Evolutionary conservation across 352 stramenopile genomes (phyloP), one percentile per base, ranked within the genome.

Genomic region (Phytophthora meadii): DNA sequence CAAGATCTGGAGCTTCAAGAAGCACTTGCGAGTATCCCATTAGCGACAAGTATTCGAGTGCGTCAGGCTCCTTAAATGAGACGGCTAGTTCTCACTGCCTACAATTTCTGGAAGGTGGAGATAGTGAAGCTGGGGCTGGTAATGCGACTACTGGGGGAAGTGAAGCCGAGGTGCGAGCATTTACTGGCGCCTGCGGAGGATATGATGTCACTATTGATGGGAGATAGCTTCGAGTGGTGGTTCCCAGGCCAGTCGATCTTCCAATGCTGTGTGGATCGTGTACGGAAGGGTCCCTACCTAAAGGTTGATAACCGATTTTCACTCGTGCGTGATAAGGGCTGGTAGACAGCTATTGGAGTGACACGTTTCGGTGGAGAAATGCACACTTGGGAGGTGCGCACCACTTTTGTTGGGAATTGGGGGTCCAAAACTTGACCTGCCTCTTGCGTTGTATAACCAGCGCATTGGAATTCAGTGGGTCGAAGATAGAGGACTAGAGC

Each of bases 321-420:
- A 12, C 74, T 97, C 5, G 79, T 87, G 19, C 76, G 90, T 12
- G 88, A 97, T 58, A 97, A 97, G 52, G 87, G 89, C 9, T 97
- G 90, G 90, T 88, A 97, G 65, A 93, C 84, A 4, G 88, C 76
- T 10, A 95, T 97, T 32, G 88, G 89, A n/a, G 82, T 95, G 12
- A 89, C 90, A 2, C 83, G 89, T 24, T 96, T 97, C 25, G 87
- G 95, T 48, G 84, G 76, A 11, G 90, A 88, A 5, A 57, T 96
- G 4, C 87, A 97, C 54, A 93, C 94, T 41, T 97, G 90, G 90
- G 89, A 97, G 61, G 87, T 97, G 3, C 86, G 87, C 1, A 96
- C 94, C 45, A 77, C 81, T 36, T 94, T 94, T 32, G 83, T 94
- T 19, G 19, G 19, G 19, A 19, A 19, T 1, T 19, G 19, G 19